phyloP scores from a whole-genome alignment of 352 stramenopile genomes.

The Peronospora destructor region DNA sequence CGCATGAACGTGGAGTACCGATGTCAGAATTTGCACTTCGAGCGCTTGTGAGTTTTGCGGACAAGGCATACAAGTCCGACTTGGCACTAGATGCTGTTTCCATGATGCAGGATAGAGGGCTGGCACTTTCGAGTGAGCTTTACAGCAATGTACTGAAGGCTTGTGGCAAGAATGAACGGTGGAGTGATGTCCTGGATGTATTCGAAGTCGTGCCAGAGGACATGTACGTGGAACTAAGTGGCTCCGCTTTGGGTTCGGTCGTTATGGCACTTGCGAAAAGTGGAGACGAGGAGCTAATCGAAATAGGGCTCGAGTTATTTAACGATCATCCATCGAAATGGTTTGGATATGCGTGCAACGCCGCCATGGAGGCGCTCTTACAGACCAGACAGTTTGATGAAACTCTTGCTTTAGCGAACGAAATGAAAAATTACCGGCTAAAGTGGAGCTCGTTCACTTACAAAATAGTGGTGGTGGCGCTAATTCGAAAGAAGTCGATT shows the following conservation, averaged over 20 bases:
- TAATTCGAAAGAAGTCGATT: slow-evolving; percentile 5
- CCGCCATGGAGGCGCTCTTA: slow-evolving; percentile 9
- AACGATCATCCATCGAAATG: slow-evolving; percentile 3
- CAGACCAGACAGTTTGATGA: slow-evolving; percentile 3
- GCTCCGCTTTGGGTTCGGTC: slow-evolving; percentile 4
- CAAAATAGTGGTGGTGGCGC: slow-evolving; percentile 6
- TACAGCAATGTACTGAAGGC: slow-evolving; percentile 10
- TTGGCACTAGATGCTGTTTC: slow-evolving; percentile 10
- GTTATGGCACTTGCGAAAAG: slow-evolving; percentile 7
- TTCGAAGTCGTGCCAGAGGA: slow-evolving; percentile 8
- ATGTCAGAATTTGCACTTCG: slow-evolving; percentile 12
- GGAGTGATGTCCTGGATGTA: slow-evolving; percentile 8
- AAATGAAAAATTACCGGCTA: slow-evolving; percentile 6
- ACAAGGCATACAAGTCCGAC: slow-evolving; percentile 4
- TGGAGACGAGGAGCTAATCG: not conserved
- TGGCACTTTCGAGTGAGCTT: slow-evolving; percentile 3
- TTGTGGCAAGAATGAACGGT: slow-evolving; percentile 8
- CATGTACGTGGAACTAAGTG: slow-evolving; percentile 5
- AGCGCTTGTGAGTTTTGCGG: slow-evolving; percentile 14
- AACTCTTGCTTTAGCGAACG: slow-evolving; percentile 1
- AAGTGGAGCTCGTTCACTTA: slow-evolving; percentile 5
- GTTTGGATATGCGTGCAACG: slow-evolving; percentile 7
- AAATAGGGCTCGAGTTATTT: slow-evolving; percentile 9
- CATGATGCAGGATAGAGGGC: slow-evolving; percentile 1
- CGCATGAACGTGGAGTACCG: not conserved